phyloP scores from a whole-genome alignment of 805 yeast genomes.

The Saturnispora hagleri region DNA sequence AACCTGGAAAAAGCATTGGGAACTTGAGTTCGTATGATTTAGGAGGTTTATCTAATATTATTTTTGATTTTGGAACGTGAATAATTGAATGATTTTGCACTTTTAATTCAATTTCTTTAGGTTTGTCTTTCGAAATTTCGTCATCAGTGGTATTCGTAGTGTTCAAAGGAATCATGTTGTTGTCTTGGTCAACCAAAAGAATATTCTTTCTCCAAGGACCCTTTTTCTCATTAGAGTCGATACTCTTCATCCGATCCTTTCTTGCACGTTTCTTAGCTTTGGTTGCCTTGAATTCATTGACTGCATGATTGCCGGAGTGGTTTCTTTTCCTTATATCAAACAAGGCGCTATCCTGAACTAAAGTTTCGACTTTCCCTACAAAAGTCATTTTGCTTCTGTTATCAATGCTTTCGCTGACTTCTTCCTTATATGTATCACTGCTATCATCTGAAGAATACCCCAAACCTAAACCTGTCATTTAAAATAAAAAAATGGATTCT shows the following conservation, averaged over 20 bases:
- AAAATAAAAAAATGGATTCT: neutral
- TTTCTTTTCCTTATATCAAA: slow-evolving; percentile 35
- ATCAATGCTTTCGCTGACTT: neutral
- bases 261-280: slow-evolving; percentile 20
- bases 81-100: neutral
- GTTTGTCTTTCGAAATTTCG: neutral
- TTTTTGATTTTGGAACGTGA: neutral
- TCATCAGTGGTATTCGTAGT: neutral
- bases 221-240: slow-evolving; percentile 35
- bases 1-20: slow-evolving; percentile 29
- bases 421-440: neutral
- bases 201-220: slow-evolving; percentile 56
- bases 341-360: slow-evolving; percentile 31
- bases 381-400: slow-evolving; percentile 12
- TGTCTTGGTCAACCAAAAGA: slow-evolving; percentile 13
- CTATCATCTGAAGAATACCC: slow-evolving; percentile 4
- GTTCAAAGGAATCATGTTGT: neutral
- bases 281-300: slow-evolving; percentile 18
- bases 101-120: slow-evolving; percentile 8
- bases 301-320: slow-evolving; percentile 22
- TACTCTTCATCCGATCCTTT: slow-evolving; percentile 33
- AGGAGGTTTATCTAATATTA: slow-evolving; percentile 6
- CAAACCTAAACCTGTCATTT: neutral
- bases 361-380: slow-evolving; percentile 22
- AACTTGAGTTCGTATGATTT: slow-evolving; percentile 21